Evolutionary conservation across 2,329 filamentous ascomycete species (phyloP).

Genomic region (Coniochaeta sp.): DNA sequence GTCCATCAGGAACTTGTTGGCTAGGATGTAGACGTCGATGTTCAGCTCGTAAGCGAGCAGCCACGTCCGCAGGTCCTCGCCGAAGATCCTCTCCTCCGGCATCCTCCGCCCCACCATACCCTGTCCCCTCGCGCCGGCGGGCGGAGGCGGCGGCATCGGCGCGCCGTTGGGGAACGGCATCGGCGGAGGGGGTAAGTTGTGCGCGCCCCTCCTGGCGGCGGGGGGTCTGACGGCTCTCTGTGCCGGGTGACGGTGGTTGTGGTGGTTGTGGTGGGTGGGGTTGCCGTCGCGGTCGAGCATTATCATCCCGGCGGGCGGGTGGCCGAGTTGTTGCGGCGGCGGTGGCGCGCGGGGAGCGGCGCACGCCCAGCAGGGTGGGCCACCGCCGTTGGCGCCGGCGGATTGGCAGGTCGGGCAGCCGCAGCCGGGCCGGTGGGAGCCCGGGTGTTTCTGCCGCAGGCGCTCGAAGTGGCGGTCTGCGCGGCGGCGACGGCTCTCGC

Average conservation of each 20-base stretch:
- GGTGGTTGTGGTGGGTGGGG: conserved; percentile 9
- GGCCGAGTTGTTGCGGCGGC: conserved; percentile 15
- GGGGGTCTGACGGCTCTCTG: too few relatives aligned
- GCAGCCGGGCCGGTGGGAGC: conserved; percentile 36
- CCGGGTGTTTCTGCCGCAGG: conserved; percentile 34
- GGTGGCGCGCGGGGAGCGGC: conserved; percentile 24
- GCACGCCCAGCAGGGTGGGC: conserved; percentile 35
- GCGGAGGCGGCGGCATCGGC: conserved; percentile 7
- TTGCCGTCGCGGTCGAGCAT: conserved; percentile 11
- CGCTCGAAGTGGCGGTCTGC: conserved; percentile 28
- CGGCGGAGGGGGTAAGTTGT: conserved; percentile 6
- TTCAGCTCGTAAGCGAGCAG: conserved; percentile 37
- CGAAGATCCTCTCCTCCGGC: conserved; percentile 26
- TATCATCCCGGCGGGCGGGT: conserved; percentile 7
- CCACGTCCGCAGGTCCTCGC: conserved; percentile 40
- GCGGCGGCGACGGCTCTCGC: conserved; percentile 25
- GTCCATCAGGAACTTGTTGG: conserved; percentile 38
- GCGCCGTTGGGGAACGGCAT: conserved; percentile 5
- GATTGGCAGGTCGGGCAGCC: conserved; percentile 32
- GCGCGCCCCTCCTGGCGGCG: conserved; percentile 4
- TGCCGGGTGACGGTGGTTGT: conserved; percentile 4
- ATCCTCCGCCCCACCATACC: conserved; percentile 6
- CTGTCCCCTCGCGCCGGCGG: too few relatives aligned
- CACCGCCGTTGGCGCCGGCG: too few relatives aligned
- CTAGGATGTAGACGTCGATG: conserved; percentile 42